Evolutionary conservation across 768 basidiomycete species (phyloP).

Genomic region (Rhodotorula kratochvilovae): DNA sequence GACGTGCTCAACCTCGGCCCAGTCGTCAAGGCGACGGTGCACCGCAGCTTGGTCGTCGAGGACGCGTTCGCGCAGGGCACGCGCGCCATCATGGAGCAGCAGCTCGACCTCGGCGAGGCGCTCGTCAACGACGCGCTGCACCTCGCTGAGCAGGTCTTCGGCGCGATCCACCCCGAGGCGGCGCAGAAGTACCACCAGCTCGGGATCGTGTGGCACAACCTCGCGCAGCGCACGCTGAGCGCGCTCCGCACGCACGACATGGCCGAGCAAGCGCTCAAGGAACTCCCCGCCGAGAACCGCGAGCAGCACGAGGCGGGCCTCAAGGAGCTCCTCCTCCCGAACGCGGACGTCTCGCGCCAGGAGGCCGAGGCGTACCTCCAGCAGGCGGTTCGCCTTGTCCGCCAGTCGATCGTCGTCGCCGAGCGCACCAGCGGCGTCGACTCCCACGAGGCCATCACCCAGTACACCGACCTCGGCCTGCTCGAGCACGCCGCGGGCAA

Average conservation of each 20-base stretch:
- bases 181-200: conserved; percentile 50
- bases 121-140: conserved; percentile 50
- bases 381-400: conserved; percentile 48
- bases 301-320: conserved; percentile 27
- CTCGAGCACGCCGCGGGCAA: conserved; percentile 51
- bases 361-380: conserved; percentile 46
- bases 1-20: conserved; percentile 51
- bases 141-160: conserved; percentile 51
- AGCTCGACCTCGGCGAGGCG: conserved; percentile 49
- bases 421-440: conserved; percentile 51
- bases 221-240: conserved; percentile 37
- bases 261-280: conserved; percentile 27
- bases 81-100: conserved; percentile 47
- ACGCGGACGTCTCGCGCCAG: conserved; percentile 43
- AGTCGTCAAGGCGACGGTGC: conserved; percentile 48
- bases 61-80: conserved; percentile 50
- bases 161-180: conserved; percentile 51
- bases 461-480: conserved; percentile 51
- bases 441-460: conserved; percentile 48
- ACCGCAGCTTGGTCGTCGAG: conserved; percentile 48
- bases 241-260: conserved; percentile 35
- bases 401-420: conserved; percentile 51
- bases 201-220: conserved; percentile 49
- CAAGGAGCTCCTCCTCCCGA: conserved; percentile 42
- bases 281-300: conserved; percentile 11